A percentile compares a stretch with the other conserved stretches of the same genome.
Conservation (phyloP, 192 early-diverging fungal genomes). For the Radiomyces spectabilis region DNA sequence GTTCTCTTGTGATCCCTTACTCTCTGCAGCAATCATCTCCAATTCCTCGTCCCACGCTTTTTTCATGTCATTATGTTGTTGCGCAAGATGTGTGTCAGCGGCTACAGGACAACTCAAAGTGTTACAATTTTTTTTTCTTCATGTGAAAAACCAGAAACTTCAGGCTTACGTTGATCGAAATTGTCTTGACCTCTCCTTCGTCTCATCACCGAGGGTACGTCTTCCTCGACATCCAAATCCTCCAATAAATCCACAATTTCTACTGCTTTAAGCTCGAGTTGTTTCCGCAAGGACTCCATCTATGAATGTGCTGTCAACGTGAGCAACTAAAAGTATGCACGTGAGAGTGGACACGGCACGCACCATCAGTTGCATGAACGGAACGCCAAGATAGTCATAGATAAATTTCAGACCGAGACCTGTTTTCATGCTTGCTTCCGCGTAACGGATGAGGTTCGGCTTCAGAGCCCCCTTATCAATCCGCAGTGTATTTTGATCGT, state of each 20-base stretch:
- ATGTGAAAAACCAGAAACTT: too few species aligned
- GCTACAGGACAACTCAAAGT: background rate
- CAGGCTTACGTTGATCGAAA: constrained; percentile 6
- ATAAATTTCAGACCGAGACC: constrained; percentile 48
- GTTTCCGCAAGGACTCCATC: constrained; percentile 45
- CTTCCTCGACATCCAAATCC: constrained; percentile 26
- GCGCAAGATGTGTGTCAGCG: background rate
- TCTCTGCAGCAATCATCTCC: background rate
- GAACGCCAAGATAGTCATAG: constrained; percentile 46
- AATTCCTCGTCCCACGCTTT: constrained; percentile 1
- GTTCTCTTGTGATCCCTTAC: background rate
- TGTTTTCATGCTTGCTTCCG: constrained; percentile 43
- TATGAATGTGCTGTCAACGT: constrained; percentile 1
- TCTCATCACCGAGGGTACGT: constrained; percentile 16
- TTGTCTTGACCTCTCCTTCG: constrained; percentile 13
- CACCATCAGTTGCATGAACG: constrained; percentile 51
- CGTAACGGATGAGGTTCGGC: constrained; percentile 45
- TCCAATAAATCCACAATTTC: constrained; percentile 38
- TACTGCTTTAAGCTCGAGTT: constrained; percentile 44
- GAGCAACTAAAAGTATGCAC: background rate
- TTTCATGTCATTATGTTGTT: constrained; percentile 4
- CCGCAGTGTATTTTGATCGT: constrained; percentile 24
- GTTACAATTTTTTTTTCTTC: background rate
- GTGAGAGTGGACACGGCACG: background rate
- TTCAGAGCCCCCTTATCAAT: constrained; percentile 28